A percentile compares a stretch with the other conserved stretches of the same genome.
phyloP scores from a whole-genome alignment of 305 asterid genomes.

The Coffea humblotiana region DNA sequence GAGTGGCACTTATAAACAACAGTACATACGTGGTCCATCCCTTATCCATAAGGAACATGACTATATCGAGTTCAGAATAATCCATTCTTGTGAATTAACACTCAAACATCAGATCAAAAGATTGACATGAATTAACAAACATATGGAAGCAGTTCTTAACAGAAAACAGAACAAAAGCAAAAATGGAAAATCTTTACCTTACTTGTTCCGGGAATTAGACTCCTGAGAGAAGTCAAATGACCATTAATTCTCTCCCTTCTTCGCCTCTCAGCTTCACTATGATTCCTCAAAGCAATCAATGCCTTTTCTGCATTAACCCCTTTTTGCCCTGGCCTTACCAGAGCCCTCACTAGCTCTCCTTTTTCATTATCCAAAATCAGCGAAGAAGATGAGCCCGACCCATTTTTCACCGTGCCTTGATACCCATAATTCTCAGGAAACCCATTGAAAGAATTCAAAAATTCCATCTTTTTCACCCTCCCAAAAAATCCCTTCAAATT shows the following conservation, averaged over 20 bases:
- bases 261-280: conserved; percentile 80
- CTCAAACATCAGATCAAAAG: neutral
- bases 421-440: conserved; percentile 39
- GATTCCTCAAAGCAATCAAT: conserved; percentile 71
- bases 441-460: conserved; percentile 38
- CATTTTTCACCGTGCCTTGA: conserved; percentile 38
- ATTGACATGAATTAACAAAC: neutral
- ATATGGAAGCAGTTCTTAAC: neutral
- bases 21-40: neutral
- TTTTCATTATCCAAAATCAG: conserved; percentile 61
- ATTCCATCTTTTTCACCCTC: conserved; percentile 42
- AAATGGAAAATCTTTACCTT: conserved; percentile 43
- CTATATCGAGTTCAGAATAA: neutral
- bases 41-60: neutral
- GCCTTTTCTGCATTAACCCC: conserved; percentile 60
- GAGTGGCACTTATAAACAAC: neutral
- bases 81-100: neutral
- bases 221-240: conserved; percentile 70
- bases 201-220: conserved; percentile 64
- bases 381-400: conserved; percentile 43
- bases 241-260: conserved; percentile 79
- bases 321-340: conserved; percentile 50
- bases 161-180: neutral
- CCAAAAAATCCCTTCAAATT: neutral
- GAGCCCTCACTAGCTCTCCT: conserved; percentile 60